phyloP scores from a whole-genome alignment of 257 asterid genomes.

The Solanum bulbocastanum region DNA sequence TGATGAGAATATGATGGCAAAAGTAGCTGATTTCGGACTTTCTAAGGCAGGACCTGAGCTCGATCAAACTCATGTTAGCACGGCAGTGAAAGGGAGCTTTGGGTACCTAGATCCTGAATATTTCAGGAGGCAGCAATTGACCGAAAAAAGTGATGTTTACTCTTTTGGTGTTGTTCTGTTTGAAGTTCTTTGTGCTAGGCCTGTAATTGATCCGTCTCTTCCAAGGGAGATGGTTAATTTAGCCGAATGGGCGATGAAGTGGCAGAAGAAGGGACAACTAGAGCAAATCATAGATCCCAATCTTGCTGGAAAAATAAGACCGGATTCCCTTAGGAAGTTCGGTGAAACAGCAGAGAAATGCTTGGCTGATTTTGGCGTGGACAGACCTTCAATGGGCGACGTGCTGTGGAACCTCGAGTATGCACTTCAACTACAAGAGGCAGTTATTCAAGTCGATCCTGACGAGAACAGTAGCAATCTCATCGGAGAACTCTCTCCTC shows the following conservation, averaged over 20 bases:
- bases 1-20: constrained; percentile 47
- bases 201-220: constrained; percentile 43
- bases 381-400: constrained; percentile 56
- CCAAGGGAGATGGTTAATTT: constrained; percentile 45
- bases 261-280: constrained; percentile 55
- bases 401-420: constrained; percentile 50
- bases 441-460: constrained; percentile 36
- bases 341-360: constrained; percentile 62
- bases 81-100: constrained; percentile 55
- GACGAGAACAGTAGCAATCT: constrained; percentile 51
- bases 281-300: constrained; percentile 36
- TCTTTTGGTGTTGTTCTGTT: constrained; percentile 54
- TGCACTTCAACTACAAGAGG: constrained; percentile 57
- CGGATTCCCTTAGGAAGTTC: constrained; percentile 43
- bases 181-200: constrained; percentile 55
- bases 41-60: constrained; percentile 46
- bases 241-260: constrained; percentile 58
- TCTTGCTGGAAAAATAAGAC: constrained; percentile 33
- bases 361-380: constrained; percentile 49
- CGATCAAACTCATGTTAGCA: constrained; percentile 47
- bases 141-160: constrained; percentile 50
- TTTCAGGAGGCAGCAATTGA: constrained; percentile 45
- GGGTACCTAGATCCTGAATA: constrained; percentile 55
- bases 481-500: constrained; percentile 40
- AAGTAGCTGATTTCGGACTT: constrained; percentile 54